phyloP scores from a whole-genome alignment of 2,329 filamentous ascomycete genomes.

The Monilinia aucupariae region DNA sequence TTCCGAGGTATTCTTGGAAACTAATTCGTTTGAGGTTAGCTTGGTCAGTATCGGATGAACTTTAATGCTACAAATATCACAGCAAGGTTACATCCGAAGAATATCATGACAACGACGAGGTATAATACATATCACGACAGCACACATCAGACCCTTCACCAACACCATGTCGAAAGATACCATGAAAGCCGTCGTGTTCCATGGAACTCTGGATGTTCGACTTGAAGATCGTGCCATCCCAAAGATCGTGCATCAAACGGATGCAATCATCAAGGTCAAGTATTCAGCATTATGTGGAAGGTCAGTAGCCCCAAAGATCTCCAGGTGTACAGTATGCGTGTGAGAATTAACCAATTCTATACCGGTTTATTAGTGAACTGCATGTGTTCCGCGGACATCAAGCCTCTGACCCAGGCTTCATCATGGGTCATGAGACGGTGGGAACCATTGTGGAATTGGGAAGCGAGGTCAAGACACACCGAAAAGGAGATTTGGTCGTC shows the following conservation, averaged over 20 bases:
- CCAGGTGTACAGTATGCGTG: not conserved
- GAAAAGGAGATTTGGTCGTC: conserved; percentile 72
- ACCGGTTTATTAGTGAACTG: conserved; percentile 57
- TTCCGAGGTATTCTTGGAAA: too few species aligned
- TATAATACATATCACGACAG: too few species aligned
- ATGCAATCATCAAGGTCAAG: conserved; percentile 77
- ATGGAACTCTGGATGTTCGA: conserved; percentile 44
- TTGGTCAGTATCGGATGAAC: too few species aligned
- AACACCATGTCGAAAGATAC: conserved; percentile 38
- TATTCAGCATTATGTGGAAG: conserved; percentile 84
- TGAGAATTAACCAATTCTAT: not conserved
- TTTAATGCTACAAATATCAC: too few species aligned
- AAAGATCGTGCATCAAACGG: conserved; percentile 61
- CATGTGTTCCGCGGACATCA: conserved; percentile 81
- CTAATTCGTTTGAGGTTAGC: too few species aligned
- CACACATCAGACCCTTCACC: not conserved
- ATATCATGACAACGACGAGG: too few species aligned
- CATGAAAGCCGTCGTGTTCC: conserved; percentile 88
- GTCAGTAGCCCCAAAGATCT: conserved; percentile 48
- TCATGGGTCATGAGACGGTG: conserved; percentile 80
- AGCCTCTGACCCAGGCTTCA: conserved; percentile 55
- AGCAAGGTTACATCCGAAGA: too few species aligned
- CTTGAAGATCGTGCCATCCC: conserved; percentile 77
- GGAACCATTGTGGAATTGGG: conserved; percentile 68
- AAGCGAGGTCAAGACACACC: conserved; percentile 59